phyloP scores from a whole-genome alignment of 176 grass and related monocot genomes.

The Juncus effusus region DNA sequence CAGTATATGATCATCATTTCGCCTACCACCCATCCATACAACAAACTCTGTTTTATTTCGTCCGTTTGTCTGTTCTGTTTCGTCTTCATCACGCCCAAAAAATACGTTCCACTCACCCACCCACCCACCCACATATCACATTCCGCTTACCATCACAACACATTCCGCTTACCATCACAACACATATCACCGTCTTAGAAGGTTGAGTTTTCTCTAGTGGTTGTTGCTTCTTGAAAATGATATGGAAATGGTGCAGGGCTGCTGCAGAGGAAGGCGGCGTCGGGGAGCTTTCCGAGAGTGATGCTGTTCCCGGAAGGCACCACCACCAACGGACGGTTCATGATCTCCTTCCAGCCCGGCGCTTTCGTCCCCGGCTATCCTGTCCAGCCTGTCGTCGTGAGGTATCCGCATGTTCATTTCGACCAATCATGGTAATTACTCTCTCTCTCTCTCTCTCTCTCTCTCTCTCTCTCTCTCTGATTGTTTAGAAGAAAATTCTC shows the following conservation, averaged over 20 bases:
- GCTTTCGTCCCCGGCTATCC: conserved; percentile 89
- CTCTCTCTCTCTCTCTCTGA: not conserved
- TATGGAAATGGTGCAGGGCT: conserved; percentile 11
- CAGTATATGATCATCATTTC: too few species aligned
- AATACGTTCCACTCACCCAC: too few species aligned
- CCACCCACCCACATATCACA: too few species aligned
- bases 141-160: too few species aligned
- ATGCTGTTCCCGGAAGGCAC: conserved; percentile 97
- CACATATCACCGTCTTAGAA: too few species aligned
- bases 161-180: too few species aligned
- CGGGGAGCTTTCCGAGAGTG: conserved; percentile 71
- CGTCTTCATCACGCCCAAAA: too few species aligned
- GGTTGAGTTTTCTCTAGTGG: too few species aligned
- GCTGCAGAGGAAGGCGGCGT: conserved; percentile 95
- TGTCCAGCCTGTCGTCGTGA: conserved; percentile 82
- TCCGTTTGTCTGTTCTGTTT: too few species aligned
- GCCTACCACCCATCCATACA: too few species aligned
- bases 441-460: not conserved
- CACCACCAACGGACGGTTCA: conserved; percentile 90
- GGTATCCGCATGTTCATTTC: conserved; percentile 92
- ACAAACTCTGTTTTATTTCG: too few species aligned
- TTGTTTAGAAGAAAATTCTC: not conserved
- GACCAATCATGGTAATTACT: conserved; percentile 88
- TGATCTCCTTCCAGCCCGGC: conserved; percentile 88
- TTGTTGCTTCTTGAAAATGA: not conserved